Evolutionary conservation across 2,329 filamentous ascomycete genomes (phyloP), one percentile per base, ranked within the genome.

Genomic region (Fusarium hostae): DNA sequence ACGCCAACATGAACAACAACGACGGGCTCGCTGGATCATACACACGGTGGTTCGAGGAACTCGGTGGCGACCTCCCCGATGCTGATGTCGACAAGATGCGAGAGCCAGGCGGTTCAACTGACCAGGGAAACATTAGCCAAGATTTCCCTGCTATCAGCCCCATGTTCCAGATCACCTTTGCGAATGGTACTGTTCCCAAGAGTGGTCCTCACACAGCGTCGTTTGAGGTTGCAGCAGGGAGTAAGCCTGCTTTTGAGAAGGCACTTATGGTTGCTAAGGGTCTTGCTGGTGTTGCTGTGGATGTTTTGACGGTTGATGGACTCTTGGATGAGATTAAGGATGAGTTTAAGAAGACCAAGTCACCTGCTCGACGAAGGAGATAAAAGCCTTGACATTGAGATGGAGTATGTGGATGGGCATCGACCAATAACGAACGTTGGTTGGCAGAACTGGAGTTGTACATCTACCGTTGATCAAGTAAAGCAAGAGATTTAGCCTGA

Each of bases 191-290:
- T 16, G 66, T 62, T 2, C 74, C 74, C 2, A 34, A 66, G 16
- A 61, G 54, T 11, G 84, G 85, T 0, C 87, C 87, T 22, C 88
- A 88, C 65, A 90, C 83, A 11, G 83, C 84, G 0, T 83, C 84
- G 0, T 90, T 88, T 70, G 84, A 86, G 12, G 78, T 80, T 6
- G 84, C 86, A 0, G 83, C 86, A 0, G 86, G 86, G 7, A 88
- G 84, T 0, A 80, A 78, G 28, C 80, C 81, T 20, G 84, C 85
- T 0, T 87, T 87, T 60, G 77, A 83, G 32, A 80, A 83, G 47
- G 81, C 85, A 0, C 71, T 87, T 28, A 79, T 82, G 55, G 84
- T 84, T 1, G 85, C 81, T 0, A 87, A 87, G 70, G 83, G 81
- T 6, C 74, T 87, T 45, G 85, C 85, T 3, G 84, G 84, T 6